Evolutionary conservation across 225 moss, liverwort and hornwort genomes (phyloP).

Genomic region (Takakia lepidozioides): DNA sequence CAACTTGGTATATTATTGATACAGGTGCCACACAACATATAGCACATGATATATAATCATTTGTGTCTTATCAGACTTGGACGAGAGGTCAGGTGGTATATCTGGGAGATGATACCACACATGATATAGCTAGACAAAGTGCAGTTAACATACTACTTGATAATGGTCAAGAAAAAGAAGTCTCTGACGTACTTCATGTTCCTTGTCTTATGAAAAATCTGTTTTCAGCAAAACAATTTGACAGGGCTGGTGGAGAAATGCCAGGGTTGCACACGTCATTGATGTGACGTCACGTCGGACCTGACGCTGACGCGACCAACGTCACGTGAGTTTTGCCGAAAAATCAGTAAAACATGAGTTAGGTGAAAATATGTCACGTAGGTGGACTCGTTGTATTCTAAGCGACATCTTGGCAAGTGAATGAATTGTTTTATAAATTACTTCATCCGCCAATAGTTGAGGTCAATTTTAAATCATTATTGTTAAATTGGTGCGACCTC

Average conservation of each 20-base stretch:
- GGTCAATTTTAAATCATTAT: no score
- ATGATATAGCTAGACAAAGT: slow-evolving; percentile 2
- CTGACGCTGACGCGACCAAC: no score
- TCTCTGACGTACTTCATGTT: not conserved
- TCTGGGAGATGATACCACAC: slow-evolving; percentile 7
- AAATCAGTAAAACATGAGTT: no score
- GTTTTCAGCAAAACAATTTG: slow-evolving; percentile 9
- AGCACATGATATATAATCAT: not conserved
- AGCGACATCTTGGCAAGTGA: no score
- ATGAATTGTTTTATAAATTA: no score
- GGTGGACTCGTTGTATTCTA: no score
- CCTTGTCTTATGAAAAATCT: slow-evolving; percentile 5
- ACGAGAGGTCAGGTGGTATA: slow-evolving; percentile 1
- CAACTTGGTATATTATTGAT: slow-evolving; percentile 3
- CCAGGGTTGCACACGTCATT: no score
- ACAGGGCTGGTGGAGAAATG: not conserved
- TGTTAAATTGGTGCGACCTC: no score
- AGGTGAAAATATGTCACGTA: no score
- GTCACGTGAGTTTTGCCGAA: no score
- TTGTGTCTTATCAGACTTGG: not conserved
- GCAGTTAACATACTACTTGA: not conserved
- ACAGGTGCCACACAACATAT: slow-evolving; percentile 2
- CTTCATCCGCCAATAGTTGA: no score
- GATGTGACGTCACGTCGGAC: no score
- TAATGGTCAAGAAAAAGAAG: not conserved